These are phyloP conservation scores for Cadophora malorum DNA, from an alignment of 2,329 filamentous ascomycete species.

Conservation along the genomic window DNA sequence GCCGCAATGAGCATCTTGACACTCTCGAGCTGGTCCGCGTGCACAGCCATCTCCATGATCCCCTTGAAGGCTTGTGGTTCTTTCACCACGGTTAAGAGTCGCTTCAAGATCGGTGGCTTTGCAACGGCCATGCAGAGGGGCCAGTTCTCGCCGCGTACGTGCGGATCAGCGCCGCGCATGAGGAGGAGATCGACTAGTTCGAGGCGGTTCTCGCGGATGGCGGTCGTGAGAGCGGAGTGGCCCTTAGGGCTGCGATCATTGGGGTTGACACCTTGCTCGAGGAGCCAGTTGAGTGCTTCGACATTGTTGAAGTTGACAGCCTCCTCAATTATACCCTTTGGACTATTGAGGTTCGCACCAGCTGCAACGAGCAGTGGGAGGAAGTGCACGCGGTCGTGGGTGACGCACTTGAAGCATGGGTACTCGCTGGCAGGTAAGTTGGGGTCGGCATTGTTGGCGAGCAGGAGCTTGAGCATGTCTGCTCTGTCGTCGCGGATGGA, in stretches of 20 bases:
- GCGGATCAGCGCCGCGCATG: conserved; percentile 64
- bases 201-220: conserved; percentile 64
- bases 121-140: conserved; percentile 72
- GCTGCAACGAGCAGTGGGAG: conserved; percentile 65
- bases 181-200: conserved; percentile 67
- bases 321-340: conserved; percentile 70
- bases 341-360: conserved; percentile 63
- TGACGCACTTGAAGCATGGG: conserved; percentile 72
- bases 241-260: conserved; percentile 65
- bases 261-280: conserved; percentile 64
- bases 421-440: conserved; percentile 66
- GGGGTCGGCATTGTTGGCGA: conserved; percentile 57
- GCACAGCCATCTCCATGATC: conserved; percentile 71
- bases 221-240: conserved; percentile 68
- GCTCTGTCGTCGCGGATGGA: conserved; percentile 70
- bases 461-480: conserved; percentile 66
- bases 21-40: conserved; percentile 69
- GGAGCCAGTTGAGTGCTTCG: conserved; percentile 64
- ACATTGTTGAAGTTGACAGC: conserved; percentile 67
- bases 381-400: conserved; percentile 66
- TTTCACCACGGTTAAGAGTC: conserved; percentile 61
- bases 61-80: conserved; percentile 69
- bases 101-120: conserved; percentile 64
- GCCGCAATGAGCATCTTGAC: conserved; percentile 58
- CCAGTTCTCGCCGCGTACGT: conserved; percentile 71